Evolutionary conservation across 495 filamentous ascomycete genomes (phyloP).

Genomic region (Pseudomonodictys pantanalensis): DNA sequence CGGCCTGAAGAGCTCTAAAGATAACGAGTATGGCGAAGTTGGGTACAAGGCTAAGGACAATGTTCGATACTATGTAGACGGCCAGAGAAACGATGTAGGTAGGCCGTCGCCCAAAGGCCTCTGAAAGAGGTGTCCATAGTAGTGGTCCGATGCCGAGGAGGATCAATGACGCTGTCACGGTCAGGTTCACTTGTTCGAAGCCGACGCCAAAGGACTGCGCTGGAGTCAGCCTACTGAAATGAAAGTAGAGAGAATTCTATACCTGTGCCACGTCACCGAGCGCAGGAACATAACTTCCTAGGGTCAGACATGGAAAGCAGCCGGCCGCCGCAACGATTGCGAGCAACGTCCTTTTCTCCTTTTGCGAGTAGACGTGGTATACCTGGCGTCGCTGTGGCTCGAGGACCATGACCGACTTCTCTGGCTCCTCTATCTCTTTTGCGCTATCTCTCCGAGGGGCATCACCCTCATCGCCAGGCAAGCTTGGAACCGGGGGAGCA

Average conservation of each 20-base stretch:
- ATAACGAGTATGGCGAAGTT: conserved; percentile 15
- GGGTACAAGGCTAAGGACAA: conserved; percentile 15
- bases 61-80: conserved; percentile 41
- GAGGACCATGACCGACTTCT: neutral
- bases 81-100: conserved; percentile 45
- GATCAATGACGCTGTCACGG: conserved; percentile 41
- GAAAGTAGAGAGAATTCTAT: neutral
- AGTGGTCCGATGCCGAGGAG: conserved; percentile 49
- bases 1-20: conserved; percentile 21
- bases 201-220: conserved; percentile 6
- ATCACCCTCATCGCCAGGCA: neutral
- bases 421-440: neutral
- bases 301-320: conserved; percentile 42
- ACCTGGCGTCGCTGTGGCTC: neutral
- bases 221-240: neutral
- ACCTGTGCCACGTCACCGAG: conserved; percentile 23
- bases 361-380: conserved; percentile 37
- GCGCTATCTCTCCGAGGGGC: neutral
- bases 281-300: conserved; percentile 43
- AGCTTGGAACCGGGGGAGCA: neutral
- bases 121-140: conserved; percentile 48
- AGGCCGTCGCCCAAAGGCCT: conserved; percentile 44
- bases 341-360: conserved; percentile 41
- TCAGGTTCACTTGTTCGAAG: neutral
- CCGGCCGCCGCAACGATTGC: conserved; percentile 43